Conservation (phyloP, 345 rosid species). For the Geranium brycei region DNA sequence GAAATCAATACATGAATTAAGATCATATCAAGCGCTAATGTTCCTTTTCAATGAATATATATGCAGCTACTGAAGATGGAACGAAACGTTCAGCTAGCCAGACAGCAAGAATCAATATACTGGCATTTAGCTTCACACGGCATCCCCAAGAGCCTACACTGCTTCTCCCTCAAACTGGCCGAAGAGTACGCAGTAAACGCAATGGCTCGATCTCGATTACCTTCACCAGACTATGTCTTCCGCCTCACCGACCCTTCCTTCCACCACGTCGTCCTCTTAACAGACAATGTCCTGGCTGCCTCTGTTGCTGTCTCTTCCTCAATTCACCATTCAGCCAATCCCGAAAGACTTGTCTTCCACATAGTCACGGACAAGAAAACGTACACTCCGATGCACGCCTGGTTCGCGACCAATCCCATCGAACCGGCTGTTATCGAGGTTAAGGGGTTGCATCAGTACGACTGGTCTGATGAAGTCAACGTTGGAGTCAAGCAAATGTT, state of each 20-base stretch:
- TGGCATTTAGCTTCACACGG: conserved; percentile 94
- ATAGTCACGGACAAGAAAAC: conserved; percentile 93
- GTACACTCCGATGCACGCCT: conserved; percentile 81
- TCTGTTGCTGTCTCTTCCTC: conserved; percentile 78
- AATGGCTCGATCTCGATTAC: conserved; percentile 64
- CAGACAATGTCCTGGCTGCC: conserved; percentile 85
- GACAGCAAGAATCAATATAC: conserved; percentile 57
- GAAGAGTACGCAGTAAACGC: conserved; percentile 87
- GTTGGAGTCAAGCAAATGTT: conserved; percentile 57
- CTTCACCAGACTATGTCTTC: conserved; percentile 62
- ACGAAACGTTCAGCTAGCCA: conserved; percentile 56
- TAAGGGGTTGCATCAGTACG: conserved; percentile 85
- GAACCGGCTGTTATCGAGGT: conserved; percentile 65
- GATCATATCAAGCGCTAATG: not conserved
- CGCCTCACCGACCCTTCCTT: conserved; percentile 58
- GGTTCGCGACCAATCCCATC: conserved; percentile 76
- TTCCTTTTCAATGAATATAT: conserved; percentile 7
- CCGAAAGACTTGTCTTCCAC: conserved; percentile 69
- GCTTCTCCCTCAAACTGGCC: conserved; percentile 71
- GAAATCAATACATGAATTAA: too few relatives aligned
- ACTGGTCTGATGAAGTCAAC: conserved; percentile 74
- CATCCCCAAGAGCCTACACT: conserved; percentile 71
- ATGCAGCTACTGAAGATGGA: conserved; percentile 64
- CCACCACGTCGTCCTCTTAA: conserved; percentile 62
- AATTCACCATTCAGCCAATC: conserved; percentile 40